Evolutionary conservation across 2,329 filamentous ascomycete species (phyloP).

Genomic region (Diaporthe sp.): DNA sequence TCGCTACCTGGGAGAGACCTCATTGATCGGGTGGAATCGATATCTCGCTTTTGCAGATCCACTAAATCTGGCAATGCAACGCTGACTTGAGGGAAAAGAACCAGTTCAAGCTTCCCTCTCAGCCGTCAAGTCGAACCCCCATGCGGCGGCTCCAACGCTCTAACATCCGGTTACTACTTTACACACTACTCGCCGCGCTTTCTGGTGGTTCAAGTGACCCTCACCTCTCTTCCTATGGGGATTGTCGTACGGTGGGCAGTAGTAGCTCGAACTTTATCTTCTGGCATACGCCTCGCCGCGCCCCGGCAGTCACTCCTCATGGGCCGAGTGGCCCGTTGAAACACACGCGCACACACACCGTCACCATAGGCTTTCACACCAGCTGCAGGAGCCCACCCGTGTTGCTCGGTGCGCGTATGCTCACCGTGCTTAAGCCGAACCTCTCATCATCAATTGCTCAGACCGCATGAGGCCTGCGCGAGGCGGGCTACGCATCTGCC

Average conservation of each 20-base stretch:
- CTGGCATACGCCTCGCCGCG: slow-evolving; percentile 19
- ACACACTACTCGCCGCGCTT: neutral
- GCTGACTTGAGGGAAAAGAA: slow-evolving; percentile 9
- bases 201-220: neutral
- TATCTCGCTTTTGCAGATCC: slow-evolving; percentile 30
- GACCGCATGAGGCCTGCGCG: slow-evolving; percentile 31
- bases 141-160: slow-evolving; percentile 24
- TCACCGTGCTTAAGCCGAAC: slow-evolving; percentile 13
- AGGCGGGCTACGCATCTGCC: slow-evolving; percentile 32
- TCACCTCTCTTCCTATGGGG: neutral
- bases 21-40: slow-evolving; percentile 23
- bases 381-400: slow-evolving; percentile 31
- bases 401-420: slow-evolving; percentile 2
- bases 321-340: slow-evolving; percentile 35
- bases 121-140: slow-evolving; percentile 20
- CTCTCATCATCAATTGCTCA: slow-evolving; percentile 14
- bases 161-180: slow-evolving; percentile 20
- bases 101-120: slow-evolving; percentile 20
- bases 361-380: slow-evolving; percentile 28
- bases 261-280: slow-evolving; percentile 23
- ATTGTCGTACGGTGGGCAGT: neutral
- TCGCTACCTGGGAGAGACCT: slow-evolving; percentile 1
- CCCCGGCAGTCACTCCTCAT: slow-evolving; percentile 14
- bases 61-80: slow-evolving; percentile 27
- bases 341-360: slow-evolving; percentile 24